A percentile compares a stretch with the other conserved stretches of the same genome.
These are phyloP conservation scores for Phytomonas sp. DNA, from an alignment of 208 protist species.

Conservation along the genomic window DNA sequence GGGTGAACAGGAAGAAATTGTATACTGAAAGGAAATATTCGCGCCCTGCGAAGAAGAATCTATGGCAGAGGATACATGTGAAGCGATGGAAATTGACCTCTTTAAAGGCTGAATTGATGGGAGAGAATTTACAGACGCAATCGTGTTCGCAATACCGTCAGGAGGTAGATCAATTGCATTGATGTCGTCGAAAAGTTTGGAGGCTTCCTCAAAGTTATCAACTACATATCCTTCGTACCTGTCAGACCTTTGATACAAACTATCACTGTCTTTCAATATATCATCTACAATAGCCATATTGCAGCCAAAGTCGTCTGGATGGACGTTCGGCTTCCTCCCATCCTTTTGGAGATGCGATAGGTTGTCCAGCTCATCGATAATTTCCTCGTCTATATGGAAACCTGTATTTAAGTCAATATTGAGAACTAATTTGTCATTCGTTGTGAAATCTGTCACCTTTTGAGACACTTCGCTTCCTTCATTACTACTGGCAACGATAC, in stretches of 20 bases:
- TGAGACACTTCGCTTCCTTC: not conserved
- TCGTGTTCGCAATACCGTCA: not conserved
- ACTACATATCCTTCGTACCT: not conserved
- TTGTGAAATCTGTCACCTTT: not conserved
- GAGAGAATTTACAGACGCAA: not conserved
- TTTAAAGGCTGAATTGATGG: not conserved
- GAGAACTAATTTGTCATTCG: not conserved
- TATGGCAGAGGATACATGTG: not conserved
- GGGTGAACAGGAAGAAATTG: not conserved
- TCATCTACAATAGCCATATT: not conserved
- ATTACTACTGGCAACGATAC: not conserved
- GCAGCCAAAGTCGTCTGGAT: not conserved
- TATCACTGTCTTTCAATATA: not conserved
- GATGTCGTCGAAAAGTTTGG: not conserved
- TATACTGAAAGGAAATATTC: not conserved
- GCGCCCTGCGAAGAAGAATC: not conserved
- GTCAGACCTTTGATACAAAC: not conserved
- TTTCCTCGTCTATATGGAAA: not conserved
- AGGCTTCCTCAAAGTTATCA: not conserved
- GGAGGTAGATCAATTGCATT: not conserved
- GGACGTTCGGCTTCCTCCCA: not conserved
- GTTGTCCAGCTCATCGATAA: not conserved
- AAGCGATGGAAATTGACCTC: not conserved
- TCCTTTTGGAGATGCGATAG: not conserved
- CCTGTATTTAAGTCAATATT: not conserved